These are phyloP conservation scores for Auxenochlorella pyrenoidosa DNA, from an alignment of 139 green algal genomes.

Conservation along the genomic window DNA sequence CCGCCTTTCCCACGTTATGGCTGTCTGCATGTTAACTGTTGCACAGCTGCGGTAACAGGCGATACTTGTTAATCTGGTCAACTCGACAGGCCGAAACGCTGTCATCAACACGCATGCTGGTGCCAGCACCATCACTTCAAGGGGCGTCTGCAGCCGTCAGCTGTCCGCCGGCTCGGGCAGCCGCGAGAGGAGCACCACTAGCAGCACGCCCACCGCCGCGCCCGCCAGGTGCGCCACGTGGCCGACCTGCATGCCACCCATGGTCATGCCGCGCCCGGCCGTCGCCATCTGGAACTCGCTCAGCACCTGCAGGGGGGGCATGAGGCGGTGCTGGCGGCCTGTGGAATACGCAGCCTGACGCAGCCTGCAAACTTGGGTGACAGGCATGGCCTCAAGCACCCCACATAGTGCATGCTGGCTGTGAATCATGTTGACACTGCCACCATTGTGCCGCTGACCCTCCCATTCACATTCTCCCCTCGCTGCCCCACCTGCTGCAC, in stretches of 20 bases:
- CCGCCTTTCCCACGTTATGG: too few relatives aligned
- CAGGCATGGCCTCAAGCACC: background rate
- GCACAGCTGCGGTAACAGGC: too few relatives aligned
- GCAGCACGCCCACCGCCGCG: constrained; percentile 52
- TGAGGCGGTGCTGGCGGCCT: too few relatives aligned
- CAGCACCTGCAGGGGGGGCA: constrained; percentile 45
- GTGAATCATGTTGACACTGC: background rate
- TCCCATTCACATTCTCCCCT: background rate
- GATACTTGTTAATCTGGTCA: too few relatives aligned
- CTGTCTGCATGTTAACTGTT: too few relatives aligned
- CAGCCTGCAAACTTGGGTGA: too few relatives aligned
- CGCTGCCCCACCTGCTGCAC: constrained; percentile 52
- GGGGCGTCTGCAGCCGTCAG: background rate
- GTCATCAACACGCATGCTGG: too few relatives aligned
- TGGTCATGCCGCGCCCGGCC: constrained; percentile 22
- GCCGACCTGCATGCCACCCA: constrained; percentile 52
- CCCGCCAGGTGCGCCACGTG: constrained; percentile 68
- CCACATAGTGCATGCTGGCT: too few relatives aligned
- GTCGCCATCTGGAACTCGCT: constrained; percentile 44
- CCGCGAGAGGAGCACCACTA: constrained; percentile 53
- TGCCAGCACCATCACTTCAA: too few relatives aligned
- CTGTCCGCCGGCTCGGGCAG: constrained; percentile 33
- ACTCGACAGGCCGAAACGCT: too few relatives aligned
- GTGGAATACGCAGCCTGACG: background rate
- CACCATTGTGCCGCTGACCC: background rate